Conservation (phyloP, 805 yeast genomes). For the Lachancea sp. region DNA sequence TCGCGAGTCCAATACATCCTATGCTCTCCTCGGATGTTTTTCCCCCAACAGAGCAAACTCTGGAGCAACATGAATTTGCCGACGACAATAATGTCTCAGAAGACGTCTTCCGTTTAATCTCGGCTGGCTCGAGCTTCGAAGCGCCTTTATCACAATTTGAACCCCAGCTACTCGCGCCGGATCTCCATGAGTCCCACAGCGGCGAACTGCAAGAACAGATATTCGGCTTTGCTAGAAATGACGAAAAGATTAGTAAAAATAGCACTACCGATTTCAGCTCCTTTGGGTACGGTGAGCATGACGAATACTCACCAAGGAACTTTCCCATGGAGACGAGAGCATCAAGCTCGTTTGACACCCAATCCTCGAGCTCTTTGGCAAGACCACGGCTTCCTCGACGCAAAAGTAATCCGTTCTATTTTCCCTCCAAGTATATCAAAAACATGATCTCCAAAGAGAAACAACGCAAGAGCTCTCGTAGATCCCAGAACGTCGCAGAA, state of each 20-base stretch:
- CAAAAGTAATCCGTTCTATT: slow-evolving; percentile 18
- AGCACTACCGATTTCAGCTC: too few species aligned
- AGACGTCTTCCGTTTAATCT: slow-evolving; percentile 1
- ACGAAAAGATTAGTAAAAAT: too few species aligned
- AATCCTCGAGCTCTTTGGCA: not conserved
- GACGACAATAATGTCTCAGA: not conserved
- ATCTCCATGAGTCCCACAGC: too few species aligned
- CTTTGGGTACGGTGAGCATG: not conserved
- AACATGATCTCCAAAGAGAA: slow-evolving; percentile 13
- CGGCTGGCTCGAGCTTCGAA: not conserved
- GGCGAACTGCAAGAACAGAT: too few species aligned
- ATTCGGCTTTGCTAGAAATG: too few species aligned
- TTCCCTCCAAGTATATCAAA: slow-evolving; percentile 17
- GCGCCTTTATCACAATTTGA: not conserved
- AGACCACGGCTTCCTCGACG: slow-evolving; percentile 13
- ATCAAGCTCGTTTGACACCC: not conserved
- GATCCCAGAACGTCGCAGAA: not conserved
- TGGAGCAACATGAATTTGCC: too few species aligned
- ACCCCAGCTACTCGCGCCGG: not conserved
- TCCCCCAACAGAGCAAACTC: too few species aligned
- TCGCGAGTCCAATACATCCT: too few species aligned
- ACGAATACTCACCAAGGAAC: not conserved
- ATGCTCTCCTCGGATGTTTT: too few species aligned
- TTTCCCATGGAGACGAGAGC: not conserved
- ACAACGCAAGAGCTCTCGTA: slow-evolving; percentile 3